These are phyloP conservation scores for Histomonas meleagridis DNA, from an alignment of 208 protist genomes.

Conservation along the genomic window DNA sequence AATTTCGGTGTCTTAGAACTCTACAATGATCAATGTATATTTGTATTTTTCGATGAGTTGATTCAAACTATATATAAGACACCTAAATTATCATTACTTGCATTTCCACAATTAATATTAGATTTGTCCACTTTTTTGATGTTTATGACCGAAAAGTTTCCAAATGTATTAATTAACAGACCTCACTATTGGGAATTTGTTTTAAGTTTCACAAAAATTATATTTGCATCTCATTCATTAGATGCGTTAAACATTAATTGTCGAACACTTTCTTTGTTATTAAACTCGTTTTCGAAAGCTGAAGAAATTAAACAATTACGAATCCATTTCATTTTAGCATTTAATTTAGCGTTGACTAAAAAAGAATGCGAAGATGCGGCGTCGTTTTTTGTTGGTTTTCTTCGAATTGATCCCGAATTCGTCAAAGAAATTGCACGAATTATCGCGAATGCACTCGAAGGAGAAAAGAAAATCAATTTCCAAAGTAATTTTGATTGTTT, in stretches of 20 bases:
- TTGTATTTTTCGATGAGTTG: not conserved
- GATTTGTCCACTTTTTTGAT: not conserved
- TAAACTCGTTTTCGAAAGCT: not conserved
- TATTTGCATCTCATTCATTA: not conserved
- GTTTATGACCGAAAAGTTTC: not conserved
- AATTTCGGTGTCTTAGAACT: not conserved
- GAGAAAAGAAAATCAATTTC: too few relatives aligned
- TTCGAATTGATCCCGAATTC: not conserved
- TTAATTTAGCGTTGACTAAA: not conserved
- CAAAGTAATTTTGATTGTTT: too few relatives aligned
- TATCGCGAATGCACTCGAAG: too few relatives aligned
- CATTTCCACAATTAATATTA: not conserved
- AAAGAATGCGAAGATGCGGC: not conserved
- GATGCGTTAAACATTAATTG: not conserved
- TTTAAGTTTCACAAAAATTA: not conserved
- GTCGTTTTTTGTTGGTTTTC: not conserved
- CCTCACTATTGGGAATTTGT: not conserved
- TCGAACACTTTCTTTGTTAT: not conserved
- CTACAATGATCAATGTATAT: not conserved
- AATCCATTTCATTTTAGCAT: not conserved
- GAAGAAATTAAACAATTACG: not conserved
- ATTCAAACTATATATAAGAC: not conserved
- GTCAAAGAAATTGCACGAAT: not conserved
- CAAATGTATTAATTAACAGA: not conserved
- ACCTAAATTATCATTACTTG: not conserved